A percentile compares a stretch with the other conserved stretches of the same genome.
These are phyloP conservation scores for Curvularia lunata DNA, from an alignment of 2,329 filamentous ascomycete genomes.

Conservation along the genomic window DNA sequence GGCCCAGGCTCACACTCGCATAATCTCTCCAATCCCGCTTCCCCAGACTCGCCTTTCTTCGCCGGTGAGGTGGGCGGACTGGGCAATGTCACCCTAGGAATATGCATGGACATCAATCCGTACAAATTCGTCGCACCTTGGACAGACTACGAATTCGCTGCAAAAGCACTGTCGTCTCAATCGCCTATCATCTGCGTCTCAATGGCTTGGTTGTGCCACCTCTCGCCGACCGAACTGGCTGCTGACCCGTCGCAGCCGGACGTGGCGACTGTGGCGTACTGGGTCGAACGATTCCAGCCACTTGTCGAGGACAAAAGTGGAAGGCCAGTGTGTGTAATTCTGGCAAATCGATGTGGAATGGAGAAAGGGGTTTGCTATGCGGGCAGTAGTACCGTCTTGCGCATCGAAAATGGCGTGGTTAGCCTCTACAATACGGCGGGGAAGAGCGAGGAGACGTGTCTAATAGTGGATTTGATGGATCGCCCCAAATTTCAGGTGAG, in stretches of 20 bases:
- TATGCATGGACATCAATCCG: constrained; percentile 68
- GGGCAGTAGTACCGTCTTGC: constrained; percentile 74
- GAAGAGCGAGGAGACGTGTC: constrained; percentile 70
- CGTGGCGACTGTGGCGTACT: constrained; percentile 75
- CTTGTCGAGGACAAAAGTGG: constrained; percentile 46
- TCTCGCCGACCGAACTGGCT: constrained; percentile 56
- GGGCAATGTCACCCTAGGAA: constrained; percentile 52
- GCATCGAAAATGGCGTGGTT: constrained; percentile 69
- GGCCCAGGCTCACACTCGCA: constrained; percentile 45
- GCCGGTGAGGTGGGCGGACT: constrained; percentile 44
- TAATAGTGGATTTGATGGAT: constrained; percentile 69
- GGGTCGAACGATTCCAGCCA: constrained; percentile 74
- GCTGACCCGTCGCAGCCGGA: constrained; percentile 65
- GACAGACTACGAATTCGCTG: constrained; percentile 63
- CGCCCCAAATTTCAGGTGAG: constrained; percentile 46
- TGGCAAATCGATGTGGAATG: constrained; percentile 72
- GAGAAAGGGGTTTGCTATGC: constrained; percentile 73
- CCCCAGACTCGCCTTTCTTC: constrained; percentile 45
- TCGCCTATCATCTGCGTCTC: constrained; percentile 71
- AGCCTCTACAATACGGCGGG: constrained; percentile 73
- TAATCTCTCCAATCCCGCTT: constrained; percentile 25
- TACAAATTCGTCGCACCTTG: constrained; percentile 66
- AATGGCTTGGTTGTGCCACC: constrained; percentile 77
- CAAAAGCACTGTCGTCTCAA: constrained; percentile 62
- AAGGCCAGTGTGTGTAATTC: constrained; percentile 68